Base-by-base conservation (phyloP, 805 yeast genomes). In the Metschnikowia anglica region DNA sequence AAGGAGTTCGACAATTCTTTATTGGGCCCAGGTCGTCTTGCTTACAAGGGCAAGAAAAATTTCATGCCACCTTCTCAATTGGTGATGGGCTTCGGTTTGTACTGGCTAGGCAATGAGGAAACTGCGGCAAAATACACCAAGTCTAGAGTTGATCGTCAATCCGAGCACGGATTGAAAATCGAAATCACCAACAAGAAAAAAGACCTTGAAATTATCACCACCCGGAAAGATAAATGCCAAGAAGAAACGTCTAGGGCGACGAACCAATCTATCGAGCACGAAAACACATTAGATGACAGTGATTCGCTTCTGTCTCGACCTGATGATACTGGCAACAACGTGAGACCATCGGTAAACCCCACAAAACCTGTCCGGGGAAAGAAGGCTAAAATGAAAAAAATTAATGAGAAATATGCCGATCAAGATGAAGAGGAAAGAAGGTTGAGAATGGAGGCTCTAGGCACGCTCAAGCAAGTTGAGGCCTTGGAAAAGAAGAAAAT, bases 391-490 rank as follows among this genome's bases (percentile, higher is more conserved):
- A 57, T 85, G 63, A 88, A 85, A 70, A 89, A 87, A 58, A 85
- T 88, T 43, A 83, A 83, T 30, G 73, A 77, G 47, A 91, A 90
- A 58, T 91, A 91, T 57, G 88, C 82, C 3, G 89, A 85, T 46
- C 98, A 91, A 64, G 98, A 91, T 60, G 97, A 88, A 39, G 93
- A 86, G 43, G 98, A 91, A 55, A 76, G 89, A 43, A 55, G 65
- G 34, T 54, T 83, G 43, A 74, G 95, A 51, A 80, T 91, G 85
- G 80, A 84, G 45, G 86, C 85, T 2, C 66, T 91, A 31, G 98
- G 98, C 3, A 86, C 96, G 0, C 68, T 87, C 56, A 88, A 88
- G 51, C 81, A 78, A 49, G 66, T 65, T 3, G 69, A 74, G 37
- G 56, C 48, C 27, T 48, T 42, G 31, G 56, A 61, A 30, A 54